Evolutionary conservation across 768 basidiomycete genomes (phyloP), one percentile per base, ranked within the genome.

Genomic region (Sarcodon aspratus): DNA sequence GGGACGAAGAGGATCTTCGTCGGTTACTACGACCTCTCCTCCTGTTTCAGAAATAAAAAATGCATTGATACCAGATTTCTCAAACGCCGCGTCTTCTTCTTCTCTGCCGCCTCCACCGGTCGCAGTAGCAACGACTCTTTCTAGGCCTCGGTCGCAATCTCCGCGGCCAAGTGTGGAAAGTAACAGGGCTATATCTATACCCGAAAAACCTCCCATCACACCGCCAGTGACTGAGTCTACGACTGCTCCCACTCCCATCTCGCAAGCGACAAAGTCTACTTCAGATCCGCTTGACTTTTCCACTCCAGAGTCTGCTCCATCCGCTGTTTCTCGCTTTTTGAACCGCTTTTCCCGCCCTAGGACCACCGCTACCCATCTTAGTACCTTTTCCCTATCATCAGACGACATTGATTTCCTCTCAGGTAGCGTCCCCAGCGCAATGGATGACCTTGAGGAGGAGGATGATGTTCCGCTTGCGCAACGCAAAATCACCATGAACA

Each of bases 381-480:
- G 71, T 46, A 79, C 84, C 32, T 61, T 93, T 33, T 75, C 87
- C 10, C 71, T 94, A 13, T 87, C 87, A 12, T 69, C 76, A 1
- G 80, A 87, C 50, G 92, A 95, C 60, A 70, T 95, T 31, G 83
- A 89, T 54, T 93, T 85, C 59, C 70, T 95, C 15, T 78, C 77
- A 33, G 85, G 81, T 60, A 70, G 68, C 48, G 82, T 76, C 9
- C 82, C 83, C 3, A 75, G 73, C 53, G 72, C 70, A 9, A 60
- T 55, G 45, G 76, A 78, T 49, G 70, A 65, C 12, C 63, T 64
- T 5, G 64, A 65, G 15, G 59, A 63, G 13, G 63, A 66, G 32
- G 61, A 68, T 10, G 62, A 58, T 18, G 50, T 53, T 36, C 59
- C 66, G 35, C 52, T 74, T 15, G 64, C 62, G 49, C 65, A 63